Conservation (phyloP, 140 eudicot species). For the Cichorium intybus region DNA sequence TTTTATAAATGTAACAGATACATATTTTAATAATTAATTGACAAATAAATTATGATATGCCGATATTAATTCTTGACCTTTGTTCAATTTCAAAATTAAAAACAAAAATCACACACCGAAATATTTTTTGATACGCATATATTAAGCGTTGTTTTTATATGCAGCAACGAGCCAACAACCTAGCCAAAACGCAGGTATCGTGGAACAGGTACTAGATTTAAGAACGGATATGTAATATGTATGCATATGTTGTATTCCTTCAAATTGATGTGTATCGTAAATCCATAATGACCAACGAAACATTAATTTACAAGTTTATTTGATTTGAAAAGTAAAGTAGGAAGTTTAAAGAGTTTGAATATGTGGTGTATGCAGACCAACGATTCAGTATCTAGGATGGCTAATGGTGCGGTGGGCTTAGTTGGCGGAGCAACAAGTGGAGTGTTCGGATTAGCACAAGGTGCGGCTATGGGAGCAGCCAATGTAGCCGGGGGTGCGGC, state of each 20-base stretch:
- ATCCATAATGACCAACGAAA: not conserved
- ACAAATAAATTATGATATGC: too few species aligned
- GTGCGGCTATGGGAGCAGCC: conserved; percentile 59
- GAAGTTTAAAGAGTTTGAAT: not conserved
- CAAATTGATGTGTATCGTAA: not conserved
- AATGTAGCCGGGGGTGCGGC: conserved; percentile 71
- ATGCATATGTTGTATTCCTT: not conserved
- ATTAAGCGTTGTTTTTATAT: not conserved
- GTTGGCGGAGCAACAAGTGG: conserved; percentile 63
- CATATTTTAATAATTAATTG: too few species aligned
- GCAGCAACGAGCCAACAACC: conserved; percentile 22
- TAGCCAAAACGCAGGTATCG: conserved; percentile 20
- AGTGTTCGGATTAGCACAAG: conserved; percentile 47
- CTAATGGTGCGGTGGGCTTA: conserved; percentile 60
- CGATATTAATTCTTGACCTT: too few species aligned
- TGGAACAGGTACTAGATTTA: conserved; percentile 17
- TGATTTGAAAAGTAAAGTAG: not conserved
- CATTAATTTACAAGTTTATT: not conserved
- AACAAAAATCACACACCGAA: too few species aligned
- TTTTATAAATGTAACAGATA: too few species aligned
- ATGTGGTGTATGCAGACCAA: conserved; percentile 35
- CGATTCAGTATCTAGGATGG: conserved; percentile 52
- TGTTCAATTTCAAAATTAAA: too few species aligned
- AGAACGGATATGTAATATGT: not conserved
- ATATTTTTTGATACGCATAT: too few species aligned